phyloP scores from a whole-genome alignment of 306 rosid species.

The Trifolium repens region DNA sequence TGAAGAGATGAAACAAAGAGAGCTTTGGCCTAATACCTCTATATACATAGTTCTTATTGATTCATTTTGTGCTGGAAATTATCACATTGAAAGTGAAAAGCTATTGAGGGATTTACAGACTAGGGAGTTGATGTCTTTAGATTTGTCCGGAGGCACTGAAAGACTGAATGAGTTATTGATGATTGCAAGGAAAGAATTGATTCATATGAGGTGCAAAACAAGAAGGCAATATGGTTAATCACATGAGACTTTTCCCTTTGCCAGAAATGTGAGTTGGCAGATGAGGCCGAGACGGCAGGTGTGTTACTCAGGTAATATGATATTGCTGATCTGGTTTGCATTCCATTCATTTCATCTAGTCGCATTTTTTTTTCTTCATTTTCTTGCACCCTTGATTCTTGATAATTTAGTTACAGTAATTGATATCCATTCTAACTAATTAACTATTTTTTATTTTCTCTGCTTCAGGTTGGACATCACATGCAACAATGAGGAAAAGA shows the following conservation, averaged over 20 bases:
- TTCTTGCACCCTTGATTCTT: conserved; percentile 21
- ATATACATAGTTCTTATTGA: conserved; percentile 59
- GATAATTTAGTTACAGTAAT: background rate
- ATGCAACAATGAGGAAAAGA: conserved; percentile 35
- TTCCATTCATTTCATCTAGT: conserved; percentile 28
- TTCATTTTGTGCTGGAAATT: conserved; percentile 48
- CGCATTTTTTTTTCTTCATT: conserved; percentile 8
- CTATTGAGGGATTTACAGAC: conserved; percentile 62
- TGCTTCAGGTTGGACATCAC: conserved; percentile 35
- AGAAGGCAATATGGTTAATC: conserved; percentile 41
- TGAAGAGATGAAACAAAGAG: conserved; percentile 69
- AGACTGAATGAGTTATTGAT: conserved; percentile 46
- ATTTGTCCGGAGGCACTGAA: conserved; percentile 46
- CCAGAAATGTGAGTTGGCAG: too few relatives aligned
- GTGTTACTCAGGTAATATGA: background rate
- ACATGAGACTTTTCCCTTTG: background rate
- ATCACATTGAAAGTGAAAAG: conserved; percentile 48
- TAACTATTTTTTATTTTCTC: background rate
- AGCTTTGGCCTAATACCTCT: conserved; percentile 65
- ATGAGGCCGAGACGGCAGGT: conserved; percentile 4
- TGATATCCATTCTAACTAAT: conserved; percentile 16
- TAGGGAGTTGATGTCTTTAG: conserved; percentile 56
- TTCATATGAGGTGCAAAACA: conserved; percentile 46
- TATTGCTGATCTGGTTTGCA: conserved; percentile 40
- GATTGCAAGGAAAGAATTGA: conserved; percentile 50